Evolutionary conservation across 1,284 basidiomycete species (phyloP).

Genomic region (Trichosporon sp.): DNA sequence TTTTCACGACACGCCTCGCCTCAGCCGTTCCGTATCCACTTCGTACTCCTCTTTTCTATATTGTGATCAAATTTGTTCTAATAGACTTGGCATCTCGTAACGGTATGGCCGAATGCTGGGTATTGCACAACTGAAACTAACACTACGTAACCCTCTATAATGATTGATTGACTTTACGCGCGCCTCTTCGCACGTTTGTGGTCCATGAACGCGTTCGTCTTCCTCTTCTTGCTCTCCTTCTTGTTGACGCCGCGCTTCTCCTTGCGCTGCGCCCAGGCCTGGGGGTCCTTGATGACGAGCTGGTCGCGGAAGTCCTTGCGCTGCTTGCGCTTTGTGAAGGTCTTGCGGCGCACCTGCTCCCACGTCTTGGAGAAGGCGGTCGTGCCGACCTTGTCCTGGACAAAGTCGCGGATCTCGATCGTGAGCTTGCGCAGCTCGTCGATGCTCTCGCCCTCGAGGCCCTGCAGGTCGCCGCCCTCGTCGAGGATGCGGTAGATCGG

Average conservation of each 20-base stretch:
- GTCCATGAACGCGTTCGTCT: slow-evolving; percentile 50
- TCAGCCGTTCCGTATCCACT: neutral
- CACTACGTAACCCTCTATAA: neutral
- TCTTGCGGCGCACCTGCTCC: slow-evolving; percentile 69
- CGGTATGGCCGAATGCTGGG: slow-evolving; percentile 12
- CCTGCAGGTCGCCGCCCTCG: slow-evolving; percentile 61
- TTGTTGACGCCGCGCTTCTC: slow-evolving; percentile 73
- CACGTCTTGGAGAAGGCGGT: slow-evolving; percentile 74
- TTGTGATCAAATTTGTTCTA: slow-evolving; percentile 2
- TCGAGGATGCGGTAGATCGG: slow-evolving; percentile 83
- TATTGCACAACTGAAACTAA: neutral
- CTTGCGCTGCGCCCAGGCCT: slow-evolving; percentile 59
- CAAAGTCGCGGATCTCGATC: slow-evolving; percentile 77
- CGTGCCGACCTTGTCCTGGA: slow-evolving; percentile 80
- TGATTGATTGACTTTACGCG: neutral
- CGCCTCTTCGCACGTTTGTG: slow-evolving; percentile 8
- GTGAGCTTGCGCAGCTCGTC: slow-evolving; percentile 80
- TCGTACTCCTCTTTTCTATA: neutral
- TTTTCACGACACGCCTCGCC: neutral
- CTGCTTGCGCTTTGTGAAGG: slow-evolving; percentile 64
- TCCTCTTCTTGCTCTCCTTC: slow-evolving; percentile 77
- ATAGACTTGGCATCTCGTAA: slow-evolving; percentile 7
- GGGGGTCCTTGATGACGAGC: slow-evolving; percentile 34
- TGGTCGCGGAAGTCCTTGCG: slow-evolving; percentile 55
- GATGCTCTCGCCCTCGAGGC: slow-evolving; percentile 56